phyloP scores from a whole-genome alignment of 495 filamentous ascomycete species.

The Lophiotrema nucula region DNA sequence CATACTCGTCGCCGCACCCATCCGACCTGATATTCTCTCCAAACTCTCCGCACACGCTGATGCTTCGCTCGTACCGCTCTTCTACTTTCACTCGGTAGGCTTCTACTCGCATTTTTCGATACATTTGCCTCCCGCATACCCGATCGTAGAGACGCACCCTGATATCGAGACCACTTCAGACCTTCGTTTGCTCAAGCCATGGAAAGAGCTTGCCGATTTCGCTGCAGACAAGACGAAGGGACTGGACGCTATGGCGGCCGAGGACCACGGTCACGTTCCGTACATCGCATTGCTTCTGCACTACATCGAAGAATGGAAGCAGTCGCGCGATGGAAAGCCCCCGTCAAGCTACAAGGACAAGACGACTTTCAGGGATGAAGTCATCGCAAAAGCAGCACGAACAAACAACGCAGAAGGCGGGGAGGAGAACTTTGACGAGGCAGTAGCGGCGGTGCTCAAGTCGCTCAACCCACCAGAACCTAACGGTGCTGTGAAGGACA shows the following conservation, averaged over 20 bases:
- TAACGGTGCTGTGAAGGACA: conserved; percentile 66
- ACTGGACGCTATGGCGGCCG: conserved; percentile 69
- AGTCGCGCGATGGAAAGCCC: conserved; percentile 62
- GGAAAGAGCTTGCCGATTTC: conserved; percentile 74
- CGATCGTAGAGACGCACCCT: conserved; percentile 96
- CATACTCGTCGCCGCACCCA: conserved; percentile 72
- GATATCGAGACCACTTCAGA: conserved; percentile 83
- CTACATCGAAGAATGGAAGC: conserved; percentile 83
- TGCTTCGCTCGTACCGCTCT: conserved; percentile 65
- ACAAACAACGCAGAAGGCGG: conserved; percentile 78
- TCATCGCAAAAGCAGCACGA: conserved; percentile 65
- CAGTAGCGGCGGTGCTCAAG: conserved; percentile 81
- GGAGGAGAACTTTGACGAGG: conserved; percentile 98
- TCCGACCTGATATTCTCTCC: conserved; percentile 54
- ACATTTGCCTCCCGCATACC: conserved; percentile 71
- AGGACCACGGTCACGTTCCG: conserved; percentile 90
- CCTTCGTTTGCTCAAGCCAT: conserved; percentile 79
- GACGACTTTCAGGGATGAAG: conserved; percentile 65
- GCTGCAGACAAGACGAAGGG: conserved; percentile 60
- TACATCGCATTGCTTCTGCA: conserved; percentile 82
- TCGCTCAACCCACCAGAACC: conserved; percentile 66
- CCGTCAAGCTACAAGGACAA: conserved; percentile 85
- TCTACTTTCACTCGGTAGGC: conserved; percentile 82
- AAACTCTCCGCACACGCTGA: conserved; percentile 58
- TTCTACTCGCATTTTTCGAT: conserved; percentile 85